Percentiles rank a stretch among this genome's conserved stretches.
Evolutionary conservation across 306 rosid genomes (phyloP).

Genomic region (Dryas alaskensis): DNA sequence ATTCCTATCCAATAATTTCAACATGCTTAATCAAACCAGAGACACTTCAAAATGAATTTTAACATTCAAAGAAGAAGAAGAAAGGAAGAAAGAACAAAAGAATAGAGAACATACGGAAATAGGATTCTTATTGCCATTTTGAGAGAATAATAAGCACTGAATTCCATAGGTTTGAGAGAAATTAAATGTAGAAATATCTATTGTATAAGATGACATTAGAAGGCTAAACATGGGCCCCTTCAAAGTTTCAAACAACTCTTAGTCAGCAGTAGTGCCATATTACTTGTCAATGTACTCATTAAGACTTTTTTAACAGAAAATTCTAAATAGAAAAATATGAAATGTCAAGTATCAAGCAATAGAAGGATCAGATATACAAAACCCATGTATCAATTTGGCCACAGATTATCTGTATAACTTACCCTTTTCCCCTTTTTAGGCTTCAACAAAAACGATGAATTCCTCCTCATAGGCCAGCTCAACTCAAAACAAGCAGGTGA

Average conservation of each 20-base stretch:
- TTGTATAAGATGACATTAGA: background rate
- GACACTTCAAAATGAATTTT: background rate
- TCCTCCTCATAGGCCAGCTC: slow-evolving; percentile 69
- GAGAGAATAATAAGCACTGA: background rate
- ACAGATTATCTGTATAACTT: slow-evolving; percentile 31
- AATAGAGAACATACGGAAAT: background rate
- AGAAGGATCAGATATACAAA: slow-evolving; percentile 1
- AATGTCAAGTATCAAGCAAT: slow-evolving; percentile 2
- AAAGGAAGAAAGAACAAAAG: background rate
- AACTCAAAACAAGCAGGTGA: slow-evolving; percentile 87
- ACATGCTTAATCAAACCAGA: background rate
- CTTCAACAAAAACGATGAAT: slow-evolving; percentile 50
- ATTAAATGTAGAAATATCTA: background rate
- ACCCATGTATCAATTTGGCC: background rate
- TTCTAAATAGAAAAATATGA: background rate
- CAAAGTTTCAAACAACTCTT: background rate
- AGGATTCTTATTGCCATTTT: background rate
- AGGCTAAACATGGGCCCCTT: background rate
- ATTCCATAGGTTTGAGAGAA: background rate
- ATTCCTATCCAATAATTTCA: background rate
- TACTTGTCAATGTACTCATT: background rate
- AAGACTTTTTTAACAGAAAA: background rate
- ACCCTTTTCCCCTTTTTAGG: slow-evolving; percentile 82
- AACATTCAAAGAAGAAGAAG: background rate
- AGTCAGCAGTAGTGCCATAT: background rate